These are phyloP conservation scores for Pseudogymnoascus sp. DNA, from an alignment of 2,329 filamentous ascomycete genomes.

Conservation along the genomic window DNA sequence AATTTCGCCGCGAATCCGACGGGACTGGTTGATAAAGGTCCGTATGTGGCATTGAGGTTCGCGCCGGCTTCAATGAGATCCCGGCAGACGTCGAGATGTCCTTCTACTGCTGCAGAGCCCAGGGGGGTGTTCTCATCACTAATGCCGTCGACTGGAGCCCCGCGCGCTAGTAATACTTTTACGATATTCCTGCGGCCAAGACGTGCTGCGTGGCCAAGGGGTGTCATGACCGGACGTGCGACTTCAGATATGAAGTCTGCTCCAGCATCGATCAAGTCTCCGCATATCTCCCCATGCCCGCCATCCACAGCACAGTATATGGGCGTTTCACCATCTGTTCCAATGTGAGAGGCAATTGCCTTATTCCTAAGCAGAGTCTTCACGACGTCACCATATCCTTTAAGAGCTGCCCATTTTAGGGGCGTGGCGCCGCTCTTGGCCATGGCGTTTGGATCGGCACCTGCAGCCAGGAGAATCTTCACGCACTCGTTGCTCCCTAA, in stretches of 20 bases:
- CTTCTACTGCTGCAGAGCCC: neutral
- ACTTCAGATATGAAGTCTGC: constrained; percentile 2
- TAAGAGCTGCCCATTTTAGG: constrained; percentile 10
- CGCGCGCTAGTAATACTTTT: neutral
- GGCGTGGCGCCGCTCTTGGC: constrained; percentile 1
- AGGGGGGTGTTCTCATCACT: neutral
- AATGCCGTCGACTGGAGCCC: neutral
- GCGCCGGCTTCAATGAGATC: constrained; percentile 1
- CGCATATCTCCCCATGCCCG: neutral
- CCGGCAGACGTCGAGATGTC: neutral
- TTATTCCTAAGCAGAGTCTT: constrained; percentile 10
- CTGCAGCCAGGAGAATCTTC: constrained; percentile 1
- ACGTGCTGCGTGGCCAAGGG: neutral
- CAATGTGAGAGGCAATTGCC: constrained; percentile 2
- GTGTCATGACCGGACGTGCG: neutral
- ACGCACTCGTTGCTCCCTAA: neutral
- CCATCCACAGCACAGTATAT: neutral
- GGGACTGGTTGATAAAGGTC: neutral
- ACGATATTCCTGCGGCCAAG: neutral
- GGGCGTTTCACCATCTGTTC: neutral
- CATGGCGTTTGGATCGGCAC: constrained; percentile 9
- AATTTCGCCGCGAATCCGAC: neutral
- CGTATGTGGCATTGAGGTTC: neutral
- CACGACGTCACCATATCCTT: constrained; percentile 7
- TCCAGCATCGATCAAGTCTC: neutral